These are phyloP conservation scores for Zelopaecilomyces penicillatus DNA, from an alignment of 2,329 filamentous ascomycete genomes.

Conservation along the genomic window DNA sequence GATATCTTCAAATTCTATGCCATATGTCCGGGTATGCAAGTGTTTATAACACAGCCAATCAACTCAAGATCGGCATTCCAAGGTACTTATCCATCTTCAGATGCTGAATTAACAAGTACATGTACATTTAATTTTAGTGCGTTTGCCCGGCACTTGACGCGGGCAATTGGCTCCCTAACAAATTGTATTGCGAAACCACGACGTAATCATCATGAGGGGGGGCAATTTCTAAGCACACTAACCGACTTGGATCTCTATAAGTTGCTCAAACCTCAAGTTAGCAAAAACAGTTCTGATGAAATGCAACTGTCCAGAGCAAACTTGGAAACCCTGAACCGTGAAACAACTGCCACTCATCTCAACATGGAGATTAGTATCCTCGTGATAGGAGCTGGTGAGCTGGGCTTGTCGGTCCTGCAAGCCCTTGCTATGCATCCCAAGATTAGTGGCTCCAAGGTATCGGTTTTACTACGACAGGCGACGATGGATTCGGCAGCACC, in stretches of 20 bases:
- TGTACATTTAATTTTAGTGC: too few species aligned
- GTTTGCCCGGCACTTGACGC: too few species aligned
- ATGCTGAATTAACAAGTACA: too few species aligned
- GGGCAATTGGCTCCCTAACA: too few species aligned
- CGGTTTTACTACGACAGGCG: conserved; percentile 45
- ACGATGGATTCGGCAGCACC: conserved; percentile 32
- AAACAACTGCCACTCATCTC: background rate
- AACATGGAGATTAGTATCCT: conserved; percentile 35
- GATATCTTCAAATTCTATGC: too few species aligned
- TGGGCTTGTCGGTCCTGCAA: conserved; percentile 48
- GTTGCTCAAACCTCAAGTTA: background rate
- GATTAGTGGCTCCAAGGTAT: conserved; percentile 29
- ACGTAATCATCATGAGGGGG: background rate
- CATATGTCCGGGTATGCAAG: too few species aligned
- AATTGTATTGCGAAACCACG: too few species aligned
- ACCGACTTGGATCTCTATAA: background rate
- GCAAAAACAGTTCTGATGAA: conserved; percentile 1
- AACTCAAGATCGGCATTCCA: too few species aligned
- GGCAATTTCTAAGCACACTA: conserved; percentile 3
- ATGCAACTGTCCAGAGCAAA: conserved; percentile 9
- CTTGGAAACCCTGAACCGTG: conserved; percentile 7
- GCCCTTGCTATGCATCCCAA: conserved; percentile 40
- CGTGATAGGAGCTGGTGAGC: conserved; percentile 58
- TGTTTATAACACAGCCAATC: too few species aligned
- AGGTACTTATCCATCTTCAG: too few species aligned